Base-by-base conservation (phyloP, 495 filamentous ascomycete genomes). In the Penicillium malachiteum region DNA sequence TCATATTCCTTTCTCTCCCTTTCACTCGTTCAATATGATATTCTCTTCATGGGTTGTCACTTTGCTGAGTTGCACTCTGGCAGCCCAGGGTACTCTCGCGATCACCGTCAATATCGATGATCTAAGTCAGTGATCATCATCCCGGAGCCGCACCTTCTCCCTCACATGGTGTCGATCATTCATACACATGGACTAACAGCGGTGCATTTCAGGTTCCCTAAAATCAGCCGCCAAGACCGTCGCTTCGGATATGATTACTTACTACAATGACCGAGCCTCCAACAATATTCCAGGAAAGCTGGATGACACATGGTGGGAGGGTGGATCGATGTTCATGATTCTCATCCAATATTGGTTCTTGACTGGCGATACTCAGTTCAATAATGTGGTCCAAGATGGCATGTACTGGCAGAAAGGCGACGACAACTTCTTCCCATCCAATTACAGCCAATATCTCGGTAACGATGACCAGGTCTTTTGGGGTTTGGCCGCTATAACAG, bases 391-490 rank as follows among this genome's bases (percentile, higher is more conserved):
- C 14, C 79, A 73, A 14, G 61, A 84, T 10, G 85, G 83, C n/a
- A 74, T 93, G 75, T 77, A 89, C 47, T 81, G 67, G 64, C 89
- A 93, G 65, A 81, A 83, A 39, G 89, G 87, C 18, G 64, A 83
- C 54, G 60, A 81, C 48, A 83, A 92, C 69, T 92, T 83, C 73
- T 85, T 86, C 69, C 83, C 84, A 1, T 57, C 64, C 34, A 80
- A 80, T 55, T 72, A 80, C 54, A 78, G 71, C 56, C 65, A 70
- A 42, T 73, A 73, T 39, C 69, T 78, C 56, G 87, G 86, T 2
- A 90, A 90, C 62, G 86, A 90, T 56, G 87, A 90, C 60, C 89
- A 92, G 67, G 86, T 86, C 13, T 92, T 92, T 65, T 96, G 91
- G 91, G 86, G 78, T 3, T 77, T 93, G 33, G 77, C 86, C 21